Evolutionary conservation across 2,329 filamentous ascomycete species (phyloP).

Genomic region (Ampelomyces quisqualis): DNA sequence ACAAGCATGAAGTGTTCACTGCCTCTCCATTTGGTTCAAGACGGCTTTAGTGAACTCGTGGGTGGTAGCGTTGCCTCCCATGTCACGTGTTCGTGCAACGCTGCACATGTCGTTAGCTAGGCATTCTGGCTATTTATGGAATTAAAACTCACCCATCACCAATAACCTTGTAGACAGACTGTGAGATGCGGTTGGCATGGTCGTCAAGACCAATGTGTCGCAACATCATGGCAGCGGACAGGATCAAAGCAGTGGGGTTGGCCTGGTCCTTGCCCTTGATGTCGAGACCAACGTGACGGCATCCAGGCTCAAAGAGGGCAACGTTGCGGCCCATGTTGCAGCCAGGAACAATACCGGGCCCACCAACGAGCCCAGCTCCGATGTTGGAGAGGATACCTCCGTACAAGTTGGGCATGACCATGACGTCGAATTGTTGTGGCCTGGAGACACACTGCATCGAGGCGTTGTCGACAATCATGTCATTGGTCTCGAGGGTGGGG

Average conservation of each 20-base stretch:
- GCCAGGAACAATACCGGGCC: slow-evolving; percentile 93
- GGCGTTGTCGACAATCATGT: slow-evolving; percentile 99
- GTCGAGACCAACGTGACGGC: slow-evolving; percentile 97
- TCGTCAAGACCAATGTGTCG: slow-evolving; percentile 96
- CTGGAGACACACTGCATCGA: slow-evolving; percentile 97
- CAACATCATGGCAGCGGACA: slow-evolving; percentile 95
- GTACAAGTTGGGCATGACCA: slow-evolving; percentile 99
- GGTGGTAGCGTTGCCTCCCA: slow-evolving; percentile 88
- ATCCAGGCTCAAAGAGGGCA: slow-evolving; percentile 97
- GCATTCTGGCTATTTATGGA: not conserved
- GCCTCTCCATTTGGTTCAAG: slow-evolving; percentile 88
- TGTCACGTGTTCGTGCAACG: slow-evolving; percentile 86
- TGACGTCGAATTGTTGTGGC: slow-evolving; percentile 98
- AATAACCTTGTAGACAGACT: slow-evolving; percentile 79
- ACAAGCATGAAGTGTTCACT: slow-evolving; percentile 5
- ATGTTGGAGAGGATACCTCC: slow-evolving; percentile 99
- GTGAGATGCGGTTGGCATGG: slow-evolving; percentile 97
- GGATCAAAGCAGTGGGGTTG: slow-evolving; percentile 93
- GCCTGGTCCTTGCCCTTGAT: slow-evolving; percentile 99
- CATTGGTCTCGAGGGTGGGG: slow-evolving; percentile 91
- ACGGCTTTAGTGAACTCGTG: slow-evolving; percentile 95
- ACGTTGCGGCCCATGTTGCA: slow-evolving; percentile 99
- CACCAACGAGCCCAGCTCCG: slow-evolving; percentile 92
- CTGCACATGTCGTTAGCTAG: slow-evolving; percentile 53
- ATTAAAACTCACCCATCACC: slow-evolving; percentile 71